Base-by-base conservation (phyloP, 257 asterid species). In the Fraxinus anomala region DNA sequence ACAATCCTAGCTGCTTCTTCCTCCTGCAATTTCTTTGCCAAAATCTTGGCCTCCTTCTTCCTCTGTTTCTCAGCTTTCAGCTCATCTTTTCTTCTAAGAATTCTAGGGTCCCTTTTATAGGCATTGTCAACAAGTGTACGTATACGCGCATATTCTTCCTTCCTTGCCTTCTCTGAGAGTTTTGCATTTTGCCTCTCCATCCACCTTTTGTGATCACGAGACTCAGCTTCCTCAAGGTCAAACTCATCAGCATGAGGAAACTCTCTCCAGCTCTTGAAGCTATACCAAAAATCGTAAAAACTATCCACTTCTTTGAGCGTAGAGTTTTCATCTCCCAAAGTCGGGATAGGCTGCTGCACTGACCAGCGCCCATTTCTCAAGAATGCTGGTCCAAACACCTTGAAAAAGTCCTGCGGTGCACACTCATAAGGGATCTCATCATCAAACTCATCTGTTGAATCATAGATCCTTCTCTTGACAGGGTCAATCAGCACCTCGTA, bases 341-440 rank as follows among this genome's bases (percentile, higher is more conserved):
- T 69, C 1, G 97, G 98, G 70, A 93, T 65, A 42, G 94, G 93
- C 78, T 86, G 94, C 78, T 44, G 77, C 13, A 93, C 92, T 14
- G 99, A 96, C 99, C 99, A 96, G 5, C 98, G 97, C 0, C 99
- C 99, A 81, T 96, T 96, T 88, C 99, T 92, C 89, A 93, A 71
- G 76, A 96, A 96, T 10, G 97, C 98, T 63, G 99, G 99, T 76
- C 98, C 98, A 74, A 85, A 96, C 75, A 96, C 97, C 90, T 91
- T 96, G 82, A 86, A 96, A 83, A 96, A 93, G 75, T 96, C 99
- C 79, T 90, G 97, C 5, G 98, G 97, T 5, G 96, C 87, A 74
- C 99, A 96, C 3, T 93, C 97, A 33, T 42, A 67, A 24, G 99
- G 99, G 51, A 96, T 85, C 74, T 96, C 99, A 82, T 96, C 99